These are phyloP conservation scores for Penicillium flavigenum DNA, from an alignment of 495 filamentous ascomycete species.

Conservation along the genomic window DNA sequence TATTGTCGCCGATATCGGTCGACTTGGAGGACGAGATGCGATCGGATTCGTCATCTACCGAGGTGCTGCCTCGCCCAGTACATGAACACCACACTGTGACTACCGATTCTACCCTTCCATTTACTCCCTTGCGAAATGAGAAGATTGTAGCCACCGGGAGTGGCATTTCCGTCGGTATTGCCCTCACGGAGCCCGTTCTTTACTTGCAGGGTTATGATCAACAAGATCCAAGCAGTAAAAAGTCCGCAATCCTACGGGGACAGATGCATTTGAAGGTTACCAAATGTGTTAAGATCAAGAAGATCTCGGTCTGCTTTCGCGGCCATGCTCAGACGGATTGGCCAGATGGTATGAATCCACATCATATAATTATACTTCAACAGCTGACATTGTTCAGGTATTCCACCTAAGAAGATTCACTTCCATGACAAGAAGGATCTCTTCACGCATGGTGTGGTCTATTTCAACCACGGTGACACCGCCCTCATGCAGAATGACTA, in stretches of 20 bases:
- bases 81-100: slow-evolving; percentile 23
- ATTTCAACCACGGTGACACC: slow-evolving; percentile 53
- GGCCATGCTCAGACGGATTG: slow-evolving; percentile 90
- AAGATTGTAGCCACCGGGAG: slow-evolving; percentile 74
- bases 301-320: slow-evolving; percentile 82
- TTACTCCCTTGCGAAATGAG: slow-evolving; percentile 48
- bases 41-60: slow-evolving; percentile 35
- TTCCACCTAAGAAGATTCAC: slow-evolving; percentile 83
- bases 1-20: slow-evolving; percentile 36
- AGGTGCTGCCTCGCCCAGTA: slow-evolving; percentile 28
- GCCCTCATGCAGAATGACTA: slow-evolving; percentile 67
- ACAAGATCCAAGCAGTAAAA: slow-evolving; percentile 62
- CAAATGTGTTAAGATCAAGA: slow-evolving; percentile 92
- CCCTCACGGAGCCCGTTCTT: slow-evolving; percentile 83
- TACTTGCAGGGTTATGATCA: slow-evolving; percentile 93
- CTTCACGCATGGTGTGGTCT: slow-evolving; percentile 47
- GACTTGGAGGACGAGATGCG: slow-evolving; percentile 31
- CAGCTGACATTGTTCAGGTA: slow-evolving; percentile 53
- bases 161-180: slow-evolving; percentile 68
- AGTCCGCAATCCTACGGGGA: slow-evolving; percentile 82
- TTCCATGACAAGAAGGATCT: slow-evolving; percentile 72
- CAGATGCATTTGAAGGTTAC: slow-evolving; percentile 78
- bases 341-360: slow-evolving; percentile 73
- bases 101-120: slow-evolving; percentile 34
- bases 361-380: not conserved